These are phyloP conservation scores for Capsella rubella DNA, from an alignment of 441 rosid genomes.

Conservation along the genomic window DNA sequence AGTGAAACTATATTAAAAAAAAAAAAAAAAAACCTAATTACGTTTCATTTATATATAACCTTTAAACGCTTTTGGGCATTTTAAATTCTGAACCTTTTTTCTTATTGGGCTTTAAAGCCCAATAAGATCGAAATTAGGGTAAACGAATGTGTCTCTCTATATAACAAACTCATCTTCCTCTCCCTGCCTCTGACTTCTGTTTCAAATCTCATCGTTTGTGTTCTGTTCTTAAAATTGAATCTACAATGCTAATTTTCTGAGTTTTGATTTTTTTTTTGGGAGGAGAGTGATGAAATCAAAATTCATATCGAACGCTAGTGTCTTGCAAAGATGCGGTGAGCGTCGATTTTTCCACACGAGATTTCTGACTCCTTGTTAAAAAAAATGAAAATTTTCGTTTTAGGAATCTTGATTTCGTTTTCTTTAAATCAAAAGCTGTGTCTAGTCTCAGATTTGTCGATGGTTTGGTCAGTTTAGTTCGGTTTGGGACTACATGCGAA, in stretches of 20 bases:
- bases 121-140: neutral
- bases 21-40: conserved; percentile 13
- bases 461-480: too few species aligned
- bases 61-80: neutral
- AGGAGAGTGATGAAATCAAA: conserved; percentile 42
- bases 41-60: neutral
- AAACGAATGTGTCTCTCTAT: neutral
- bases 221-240: neutral
- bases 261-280: neutral
- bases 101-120: conserved; percentile 32
- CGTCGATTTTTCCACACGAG: conserved; percentile 46
- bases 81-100: neutral
- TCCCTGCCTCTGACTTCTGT: neutral
- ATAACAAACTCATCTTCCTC: conserved; percentile 17
- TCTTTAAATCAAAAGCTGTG: neutral
- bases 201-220: neutral
- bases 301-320: conserved; percentile 25
- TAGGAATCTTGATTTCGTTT: neutral
- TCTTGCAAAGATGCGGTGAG: conserved; percentile 26
- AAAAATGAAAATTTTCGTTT: too few species aligned
- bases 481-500: too few species aligned
- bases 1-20: neutral
- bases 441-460: too few species aligned
- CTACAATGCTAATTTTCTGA: neutral
- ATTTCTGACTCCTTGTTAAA: conserved; percentile 39